Conservation (phyloP, 2,329 filamentous ascomycete species). For the Hymenoscyphus scutula region DNA sequence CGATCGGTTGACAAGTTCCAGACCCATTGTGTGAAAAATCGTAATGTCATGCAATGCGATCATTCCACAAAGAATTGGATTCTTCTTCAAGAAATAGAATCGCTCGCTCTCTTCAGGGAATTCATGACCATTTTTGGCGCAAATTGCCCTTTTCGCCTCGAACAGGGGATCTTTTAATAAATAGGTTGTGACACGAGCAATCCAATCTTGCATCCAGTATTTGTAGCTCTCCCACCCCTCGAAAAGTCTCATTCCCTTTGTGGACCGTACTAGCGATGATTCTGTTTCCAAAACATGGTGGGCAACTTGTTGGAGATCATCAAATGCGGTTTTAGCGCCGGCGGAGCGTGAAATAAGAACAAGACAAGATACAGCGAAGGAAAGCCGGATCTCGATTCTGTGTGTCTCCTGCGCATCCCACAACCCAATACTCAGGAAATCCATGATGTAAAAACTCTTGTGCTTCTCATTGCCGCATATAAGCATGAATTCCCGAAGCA, state of each 20-base stretch:
- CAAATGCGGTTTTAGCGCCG: background rate
- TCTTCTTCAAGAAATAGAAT: conserved; percentile 16
- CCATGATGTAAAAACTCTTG: background rate
- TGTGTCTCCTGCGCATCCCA: conserved; percentile 10
- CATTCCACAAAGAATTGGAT: conserved; percentile 20
- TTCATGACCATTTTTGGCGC: conserved; percentile 7
- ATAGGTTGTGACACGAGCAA: too few species aligned
- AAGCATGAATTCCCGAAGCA: conserved; percentile 5
- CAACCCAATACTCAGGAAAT: conserved; percentile 17
- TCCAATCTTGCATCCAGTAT: background rate
- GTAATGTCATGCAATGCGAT: conserved; percentile 11
- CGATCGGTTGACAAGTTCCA: background rate
- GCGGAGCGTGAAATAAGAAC: background rate
- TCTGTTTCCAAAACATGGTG: background rate
- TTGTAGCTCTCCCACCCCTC: background rate
- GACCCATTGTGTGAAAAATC: background rate
- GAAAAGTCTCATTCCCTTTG: background rate
- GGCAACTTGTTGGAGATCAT: background rate
- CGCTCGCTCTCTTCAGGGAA: conserved; percentile 3
- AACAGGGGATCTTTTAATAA: background rate
- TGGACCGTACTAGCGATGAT: background rate
- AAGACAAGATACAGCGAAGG: conserved; percentile 21
- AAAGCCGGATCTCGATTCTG: conserved; percentile 19
- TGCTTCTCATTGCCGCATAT: background rate
- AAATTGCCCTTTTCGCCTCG: background rate